Base-by-base conservation (phyloP, 495 filamentous ascomycete species). In the Clavariopsis aquatica region DNA sequence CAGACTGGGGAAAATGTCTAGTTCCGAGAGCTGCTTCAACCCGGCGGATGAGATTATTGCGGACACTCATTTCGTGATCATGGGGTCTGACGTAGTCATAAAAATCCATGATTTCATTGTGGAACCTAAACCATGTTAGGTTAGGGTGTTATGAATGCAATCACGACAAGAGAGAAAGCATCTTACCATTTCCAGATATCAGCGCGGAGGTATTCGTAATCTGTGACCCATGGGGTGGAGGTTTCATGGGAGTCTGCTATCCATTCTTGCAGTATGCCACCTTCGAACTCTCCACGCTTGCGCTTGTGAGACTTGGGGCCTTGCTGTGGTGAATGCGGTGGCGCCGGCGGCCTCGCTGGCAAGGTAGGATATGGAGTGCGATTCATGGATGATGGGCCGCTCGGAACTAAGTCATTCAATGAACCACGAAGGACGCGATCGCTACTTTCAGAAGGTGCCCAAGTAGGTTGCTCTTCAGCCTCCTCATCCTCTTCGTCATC, bases 21-120 rank as follows among this genome's bases (percentile, higher is more conserved):
- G 57, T 75, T 36, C 78, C 77, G 66, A 92, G 81, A 3, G 81
- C 75, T 27, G 65, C 59, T 27, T 83, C 76, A 0, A 90, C 66
- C 19, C 93, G 83, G 4, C 83, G 71, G 1, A 98, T 77, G n/a
- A 98, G 74, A 34, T 90, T 83, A 12, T 78, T 71, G 10, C 94
- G 89, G 28, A 96, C 81, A 1, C 78, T 78, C 52, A 92, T 80
- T 74, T 98, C 94, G 64, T 87, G 93, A 1, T 79, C 72, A n/a
- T 82, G 79, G 0, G 93, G 94, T 59, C 83, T 84, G 58, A 94
- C 86, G 73, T 85, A 96, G 10, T 90, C 80, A 70, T 90, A 94
- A 72, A 96, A 96, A 57, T 93, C 89, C n/a, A 88, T 76, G 43
- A 98, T 88, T 71, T 90, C 94, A 65, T 90, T 89, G 73, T 97